Base-by-base conservation (phyloP, 805 yeast genomes). In the Candida koratica region DNA sequence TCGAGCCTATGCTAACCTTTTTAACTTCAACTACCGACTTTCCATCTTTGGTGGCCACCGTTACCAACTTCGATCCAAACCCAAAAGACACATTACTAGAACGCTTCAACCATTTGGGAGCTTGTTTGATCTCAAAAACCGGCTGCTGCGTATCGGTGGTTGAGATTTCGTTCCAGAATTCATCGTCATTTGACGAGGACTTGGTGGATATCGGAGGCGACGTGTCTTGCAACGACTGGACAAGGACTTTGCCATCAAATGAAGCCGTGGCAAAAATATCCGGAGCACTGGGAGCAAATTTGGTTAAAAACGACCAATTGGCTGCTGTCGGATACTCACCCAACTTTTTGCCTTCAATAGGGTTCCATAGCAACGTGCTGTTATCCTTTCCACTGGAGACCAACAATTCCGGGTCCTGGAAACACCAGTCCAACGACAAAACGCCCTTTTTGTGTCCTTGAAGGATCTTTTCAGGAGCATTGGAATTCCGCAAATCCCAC, bases 401-500 rank as follows among this genome's bases (percentile, higher is more conserved):
- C 49, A 93, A 68, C 45, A 93, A 69, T 33, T 70, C 69, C 32
- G 85, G 76, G 58, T 93, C 99, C 48, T 79, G 81, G 30, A 67
- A 59, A 60, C 96, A 87, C 99, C 99, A 93, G 56, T 93, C 97
- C 38, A 93, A 64, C 6, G 96, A 84, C 36, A 90, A 61, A 13
- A 93, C 80, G 25, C 97, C 98, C 60, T 84, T 83, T 32, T 77
- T 73, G 58, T 90, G 97, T 38, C 97, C 96, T 32, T 60, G 62
- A 51, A 89, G 60, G 23, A 83, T 67, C 40, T 63, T 64, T 54
- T 86, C 88, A 6, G 99, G 99, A n/a, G 83, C 86, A 52, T 84
- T 82, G 18, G 96, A 79, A 56, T 93, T 90, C 60, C 97, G 78
- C 55, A 93, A 72, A 65, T 93, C 97, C 98, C 98, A 93, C 11